Conservation (phyloP, 2,329 filamentous ascomycete species). For the Aphanocladium album region DNA sequence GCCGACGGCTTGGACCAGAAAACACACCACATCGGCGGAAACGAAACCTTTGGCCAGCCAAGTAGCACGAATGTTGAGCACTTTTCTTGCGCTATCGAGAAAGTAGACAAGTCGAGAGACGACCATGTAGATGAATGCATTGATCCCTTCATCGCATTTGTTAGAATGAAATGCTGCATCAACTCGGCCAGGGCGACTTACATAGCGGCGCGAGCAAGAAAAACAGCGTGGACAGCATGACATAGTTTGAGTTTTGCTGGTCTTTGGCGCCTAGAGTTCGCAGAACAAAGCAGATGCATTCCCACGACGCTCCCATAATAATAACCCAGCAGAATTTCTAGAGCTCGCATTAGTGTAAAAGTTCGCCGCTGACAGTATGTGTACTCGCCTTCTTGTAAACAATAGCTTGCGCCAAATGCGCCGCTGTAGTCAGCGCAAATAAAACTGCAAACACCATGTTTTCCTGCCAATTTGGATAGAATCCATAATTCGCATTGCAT, state of each 20-base stretch:
- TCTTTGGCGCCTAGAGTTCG: slow-evolving; percentile 23
- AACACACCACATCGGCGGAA: slow-evolving; percentile 31
- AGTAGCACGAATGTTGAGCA: slow-evolving; percentile 30
- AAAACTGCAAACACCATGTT: slow-evolving; percentile 14
- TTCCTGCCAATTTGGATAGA: slow-evolving; percentile 17
- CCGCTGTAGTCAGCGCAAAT: slow-evolving; percentile 6
- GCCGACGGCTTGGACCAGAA: slow-evolving; percentile 26
- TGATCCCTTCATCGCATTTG: slow-evolving; percentile 27
- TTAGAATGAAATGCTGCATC: too few relatives aligned
- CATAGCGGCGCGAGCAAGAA: slow-evolving; percentile 26
- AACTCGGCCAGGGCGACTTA: slow-evolving; percentile 11
- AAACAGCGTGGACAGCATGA: slow-evolving; percentile 16
- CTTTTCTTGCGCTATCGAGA: slow-evolving; percentile 29
- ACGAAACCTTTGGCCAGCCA: slow-evolving; percentile 34
- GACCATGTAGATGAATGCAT: slow-evolving; percentile 40
- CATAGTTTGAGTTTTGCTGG: slow-evolving; percentile 20
- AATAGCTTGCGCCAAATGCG: slow-evolving; percentile 11
- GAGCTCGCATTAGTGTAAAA: not conserved
- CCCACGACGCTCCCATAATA: slow-evolving; percentile 27
- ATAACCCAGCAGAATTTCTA: slow-evolving; percentile 28
- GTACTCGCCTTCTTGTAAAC: slow-evolving; percentile 14
- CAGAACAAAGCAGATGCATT: slow-evolving; percentile 25
- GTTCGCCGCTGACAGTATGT: not conserved
- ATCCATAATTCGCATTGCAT: slow-evolving; percentile 20
- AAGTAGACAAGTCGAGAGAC: slow-evolving; percentile 39